Percentiles rank a stretch among this genome's conserved stretches.
These are phyloP conservation scores for Oligophagozyma castellii DNA, from an alignment of 1,139 yeast genomes.

Conservation along the genomic window DNA sequence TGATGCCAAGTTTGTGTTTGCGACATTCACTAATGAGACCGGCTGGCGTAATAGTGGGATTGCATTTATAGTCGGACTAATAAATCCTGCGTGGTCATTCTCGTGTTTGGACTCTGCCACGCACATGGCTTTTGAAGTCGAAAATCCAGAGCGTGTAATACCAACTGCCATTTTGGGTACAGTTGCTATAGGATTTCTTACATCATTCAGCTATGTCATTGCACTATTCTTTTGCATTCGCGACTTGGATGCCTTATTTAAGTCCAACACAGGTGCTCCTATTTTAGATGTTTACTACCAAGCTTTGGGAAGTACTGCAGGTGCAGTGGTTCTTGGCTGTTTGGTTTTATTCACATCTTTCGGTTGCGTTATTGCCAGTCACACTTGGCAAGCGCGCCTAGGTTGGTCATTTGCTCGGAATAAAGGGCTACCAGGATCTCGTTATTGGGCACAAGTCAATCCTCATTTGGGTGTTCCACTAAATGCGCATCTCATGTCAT, in stretches of 20 bases:
- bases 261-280: constrained; percentile 44
- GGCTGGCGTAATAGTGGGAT: constrained; percentile 50
- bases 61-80: constrained; percentile 52
- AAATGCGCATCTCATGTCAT: constrained; percentile 41
- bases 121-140: constrained; percentile 57
- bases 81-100: constrained; percentile 59
- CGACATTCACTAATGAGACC: constrained; percentile 44
- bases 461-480: constrained; percentile 36
- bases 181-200: constrained; percentile 50
- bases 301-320: constrained; percentile 39
- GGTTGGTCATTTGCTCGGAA: constrained; percentile 74
- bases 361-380: constrained; percentile 59
- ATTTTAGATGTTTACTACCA: constrained; percentile 49
- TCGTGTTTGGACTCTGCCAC: constrained; percentile 60
- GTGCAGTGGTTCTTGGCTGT: constrained; percentile 46
- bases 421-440: constrained; percentile 38
- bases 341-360: constrained; percentile 47
- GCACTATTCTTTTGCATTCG: constrained; percentile 50
- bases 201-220: constrained; percentile 45
- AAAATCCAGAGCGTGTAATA: constrained; percentile 42
- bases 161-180: constrained; percentile 54
- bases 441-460: constrained; percentile 34
- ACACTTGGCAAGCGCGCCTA: constrained; percentile 64
- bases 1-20: constrained; percentile 46
- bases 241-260: constrained; percentile 34